Conservation (phyloP, 805 yeast species). For the Metschnikowia cerradonensis region DNA sequence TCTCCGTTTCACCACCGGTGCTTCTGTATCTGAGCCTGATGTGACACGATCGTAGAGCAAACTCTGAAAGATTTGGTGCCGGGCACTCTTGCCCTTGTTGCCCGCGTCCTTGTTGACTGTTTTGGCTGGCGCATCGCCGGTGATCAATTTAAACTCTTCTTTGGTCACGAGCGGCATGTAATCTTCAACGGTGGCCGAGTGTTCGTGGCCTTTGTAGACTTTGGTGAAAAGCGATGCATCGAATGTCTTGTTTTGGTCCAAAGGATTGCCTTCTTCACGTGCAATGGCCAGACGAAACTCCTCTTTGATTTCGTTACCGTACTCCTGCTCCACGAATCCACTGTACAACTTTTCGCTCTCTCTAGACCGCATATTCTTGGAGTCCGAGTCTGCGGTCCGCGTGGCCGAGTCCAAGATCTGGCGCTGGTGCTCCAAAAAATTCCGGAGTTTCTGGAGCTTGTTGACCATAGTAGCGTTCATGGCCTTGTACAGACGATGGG, state of each 20-base stretch:
- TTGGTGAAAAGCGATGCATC: constrained; percentile 12
- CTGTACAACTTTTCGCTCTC: constrained; percentile 27
- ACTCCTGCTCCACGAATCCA: constrained; percentile 28
- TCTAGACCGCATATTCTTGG: constrained; percentile 15
- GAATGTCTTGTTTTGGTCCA: constrained; percentile 4
- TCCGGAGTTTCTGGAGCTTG: constrained; percentile 36
- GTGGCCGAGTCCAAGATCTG: constrained; percentile 19
- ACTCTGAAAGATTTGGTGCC: constrained; percentile 39
- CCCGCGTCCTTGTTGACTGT: constrained; percentile 19
- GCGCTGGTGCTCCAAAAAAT: constrained; percentile 36
- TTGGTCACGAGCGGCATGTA: constrained; percentile 39
- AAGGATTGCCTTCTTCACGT: constrained; percentile 12
- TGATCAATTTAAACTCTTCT: constrained; percentile 36
- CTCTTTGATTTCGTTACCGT: constrained; percentile 27
- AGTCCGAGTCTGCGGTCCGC: constrained; percentile 14
- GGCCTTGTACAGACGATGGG: constrained; percentile 31
- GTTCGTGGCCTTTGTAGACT: constrained; percentile 11
- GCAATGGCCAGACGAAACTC: constrained; percentile 18
- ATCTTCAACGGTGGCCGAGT: constrained; percentile 29
- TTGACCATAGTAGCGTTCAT: constrained; percentile 27
- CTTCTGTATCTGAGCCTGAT: constrained; percentile 35
- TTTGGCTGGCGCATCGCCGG: constrained; percentile 36
- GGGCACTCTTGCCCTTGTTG: constrained; percentile 20
- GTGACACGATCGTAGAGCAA: constrained; percentile 36
- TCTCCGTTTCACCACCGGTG: constrained; percentile 25